Conservation (phyloP, 306 rosid species). For the Vigna angularis region DNA sequence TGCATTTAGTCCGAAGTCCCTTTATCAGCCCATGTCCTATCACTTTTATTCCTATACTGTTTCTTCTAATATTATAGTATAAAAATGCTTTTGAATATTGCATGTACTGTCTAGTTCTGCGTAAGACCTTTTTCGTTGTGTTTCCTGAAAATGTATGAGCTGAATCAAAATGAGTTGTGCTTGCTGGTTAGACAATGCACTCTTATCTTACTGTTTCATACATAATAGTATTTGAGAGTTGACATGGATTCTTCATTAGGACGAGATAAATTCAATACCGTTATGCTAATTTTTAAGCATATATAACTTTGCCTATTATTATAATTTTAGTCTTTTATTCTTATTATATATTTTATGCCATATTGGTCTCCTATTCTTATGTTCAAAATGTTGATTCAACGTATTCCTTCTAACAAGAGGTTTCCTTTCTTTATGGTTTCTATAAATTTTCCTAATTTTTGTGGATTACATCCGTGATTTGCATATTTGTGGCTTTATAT, state of each 20-base stretch:
- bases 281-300: slow-evolving; percentile 1
- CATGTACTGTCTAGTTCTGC: not conserved
- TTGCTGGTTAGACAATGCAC: slow-evolving; percentile 21
- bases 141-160: slow-evolving; percentile 7
- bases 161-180: slow-evolving; percentile 12
- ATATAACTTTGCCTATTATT: slow-evolving; percentile 28
- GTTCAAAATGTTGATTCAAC: slow-evolving; percentile 14
- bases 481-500: slow-evolving; percentile 18
- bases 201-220: slow-evolving; percentile 13
- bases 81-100: not conserved
- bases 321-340: slow-evolving; percentile 6
- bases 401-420: slow-evolving; percentile 23
- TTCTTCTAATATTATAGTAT: slow-evolving; percentile 6
- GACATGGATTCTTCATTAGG: slow-evolving; percentile 32
- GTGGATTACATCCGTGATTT: not conserved
- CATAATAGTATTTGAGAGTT: not conserved
- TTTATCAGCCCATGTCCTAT: too few relatives aligned
- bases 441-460: slow-evolving; percentile 11
- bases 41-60: not conserved
- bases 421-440: slow-evolving; percentile 5
- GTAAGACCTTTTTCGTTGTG: not conserved
- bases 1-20: too few relatives aligned
- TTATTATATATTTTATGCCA: not conserved
- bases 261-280: slow-evolving; percentile 16
- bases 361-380: slow-evolving; percentile 15